Evolutionary conservation across 1,284 basidiomycete genomes (phyloP), one percentile per base, ranked within the genome.

Genomic region (Schizophyllum amplum): DNA sequence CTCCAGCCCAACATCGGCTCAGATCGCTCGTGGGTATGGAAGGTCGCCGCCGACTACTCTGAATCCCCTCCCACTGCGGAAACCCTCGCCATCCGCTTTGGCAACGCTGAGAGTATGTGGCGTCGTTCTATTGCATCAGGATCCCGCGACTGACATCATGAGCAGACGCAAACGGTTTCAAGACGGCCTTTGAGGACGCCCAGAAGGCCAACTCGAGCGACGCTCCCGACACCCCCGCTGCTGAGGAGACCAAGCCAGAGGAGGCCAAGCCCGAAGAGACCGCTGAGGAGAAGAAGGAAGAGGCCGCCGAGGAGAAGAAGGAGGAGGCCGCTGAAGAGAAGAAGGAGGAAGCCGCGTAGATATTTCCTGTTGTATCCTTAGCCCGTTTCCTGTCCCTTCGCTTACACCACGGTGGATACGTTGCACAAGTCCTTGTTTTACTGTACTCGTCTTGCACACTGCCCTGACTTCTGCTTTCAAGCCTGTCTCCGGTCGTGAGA

Each of bases 1-100:
- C 87, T 99, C 63, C 91, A 95, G 69, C 94, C 96, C 66, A 99
- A 99, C 77, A 94, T 99, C 68, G 97, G 96, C 53, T 98, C 95
- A 55, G 97, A 99, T 79, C 87, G 97, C 72, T 97, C 94, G 66
- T 99, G 97, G 97, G 97, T 99, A 47, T 99, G 90, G 89, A 95
- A 98, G 74, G 95, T 97, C 56, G 82, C 87, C 56, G 97, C 96
- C 50, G 97, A 99, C 72, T 94, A 92, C 69, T 86, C 96, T 55
- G 95, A 98, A 69, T 82, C 82, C 59, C 92, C 91, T 57, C 83
- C 95, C 21, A 89, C 88, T 49, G 75, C 94, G 22, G 96, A 98
- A 77, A 98, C 96, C 21, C 85, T 99, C 57, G 97, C 97, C 52
- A 98, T 99, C 69, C 90, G 97, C 60, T 99, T 99, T 69, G 96